Percentiles rank a stretch among this genome's conserved stretches.
Conservation (phyloP, 306 rosid genomes). For the Oemleria cerasiformis region DNA sequence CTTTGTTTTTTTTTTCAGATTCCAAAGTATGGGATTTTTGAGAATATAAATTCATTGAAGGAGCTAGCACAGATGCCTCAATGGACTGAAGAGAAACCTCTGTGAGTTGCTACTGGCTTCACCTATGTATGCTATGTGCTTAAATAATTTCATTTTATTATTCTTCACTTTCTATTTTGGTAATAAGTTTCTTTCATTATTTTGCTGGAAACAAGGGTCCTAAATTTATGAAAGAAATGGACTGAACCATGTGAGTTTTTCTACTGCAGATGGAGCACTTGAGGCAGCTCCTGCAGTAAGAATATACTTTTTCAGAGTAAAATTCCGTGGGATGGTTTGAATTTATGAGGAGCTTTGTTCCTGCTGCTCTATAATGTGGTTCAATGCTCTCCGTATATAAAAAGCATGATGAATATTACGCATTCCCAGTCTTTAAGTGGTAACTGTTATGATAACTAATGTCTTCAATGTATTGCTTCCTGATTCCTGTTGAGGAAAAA, state of each 20-base stretch:
- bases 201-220: slow-evolving; percentile 44
- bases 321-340: neutral
- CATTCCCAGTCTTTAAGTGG: too few species aligned
- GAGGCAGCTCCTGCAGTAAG: slow-evolving; percentile 99
- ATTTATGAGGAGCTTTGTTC: neutral
- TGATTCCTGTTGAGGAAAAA: neutral
- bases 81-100: slow-evolving; percentile 75
- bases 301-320: neutral
- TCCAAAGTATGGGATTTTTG: slow-evolving; percentile 87
- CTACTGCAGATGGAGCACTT: slow-evolving; percentile 94
- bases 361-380: neutral
- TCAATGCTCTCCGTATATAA: neutral
- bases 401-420: neutral
- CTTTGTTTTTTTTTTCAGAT: slow-evolving; percentile 49
- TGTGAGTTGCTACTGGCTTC: slow-evolving; percentile 94
- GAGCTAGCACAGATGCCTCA: slow-evolving; percentile 88
- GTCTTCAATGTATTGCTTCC: neutral
- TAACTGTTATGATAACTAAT: neutral
- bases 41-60: slow-evolving; percentile 67
- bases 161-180: neutral
- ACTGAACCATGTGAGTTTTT: slow-evolving; percentile 69
- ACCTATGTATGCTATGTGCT: slow-evolving; percentile 52
- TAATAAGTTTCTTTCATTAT: slow-evolving; percentile 2
- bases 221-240: slow-evolving; percentile 83
- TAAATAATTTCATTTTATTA: neutral